Evolutionary conservation across 352 stramenopile genomes (phyloP).

Genomic region (Pythium grandisporangium): DNA sequence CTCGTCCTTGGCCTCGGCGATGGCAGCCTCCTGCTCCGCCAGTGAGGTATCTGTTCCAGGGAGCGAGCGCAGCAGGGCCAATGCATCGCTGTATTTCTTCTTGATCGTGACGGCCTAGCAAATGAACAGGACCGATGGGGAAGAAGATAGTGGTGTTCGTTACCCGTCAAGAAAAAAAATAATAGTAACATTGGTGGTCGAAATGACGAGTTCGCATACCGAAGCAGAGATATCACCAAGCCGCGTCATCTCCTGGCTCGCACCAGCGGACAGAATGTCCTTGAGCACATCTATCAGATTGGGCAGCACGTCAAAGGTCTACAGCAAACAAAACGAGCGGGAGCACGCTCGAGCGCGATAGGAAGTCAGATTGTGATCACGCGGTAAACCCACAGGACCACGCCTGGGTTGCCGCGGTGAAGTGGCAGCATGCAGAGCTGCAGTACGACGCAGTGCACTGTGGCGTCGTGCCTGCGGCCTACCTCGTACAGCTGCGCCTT

Average conservation of each 20-base stretch:
- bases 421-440: too few relatives aligned
- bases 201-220: too few relatives aligned
- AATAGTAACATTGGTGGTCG: too few relatives aligned
- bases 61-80: slow-evolving; percentile 58
- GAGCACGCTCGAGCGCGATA: too few relatives aligned
- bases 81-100: slow-evolving; percentile 60
- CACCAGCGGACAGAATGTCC: slow-evolving; percentile 67
- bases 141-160: too few relatives aligned
- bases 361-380: too few relatives aligned
- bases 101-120: slow-evolving; percentile 61
- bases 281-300: slow-evolving; percentile 82
- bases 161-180: slow-evolving; percentile 1
- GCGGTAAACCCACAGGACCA: too few relatives aligned
- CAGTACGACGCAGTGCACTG: too few relatives aligned
- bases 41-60: slow-evolving; percentile 71
- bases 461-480: neutral
- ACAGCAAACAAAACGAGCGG: neutral
- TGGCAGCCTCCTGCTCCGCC: slow-evolving; percentile 65
- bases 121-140: neutral
- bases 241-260: slow-evolving; percentile 64
- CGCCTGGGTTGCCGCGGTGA: too few relatives aligned
- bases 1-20: slow-evolving; percentile 54
- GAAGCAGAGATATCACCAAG: slow-evolving; percentile 76
- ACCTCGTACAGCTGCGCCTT: slow-evolving; percentile 69
- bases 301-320: slow-evolving; percentile 77